A percentile compares a stretch with the other conserved stretches of the same genome.
Conservation (phyloP, 352 stramenopile species). For the Globisporangium radiosum region DNA sequence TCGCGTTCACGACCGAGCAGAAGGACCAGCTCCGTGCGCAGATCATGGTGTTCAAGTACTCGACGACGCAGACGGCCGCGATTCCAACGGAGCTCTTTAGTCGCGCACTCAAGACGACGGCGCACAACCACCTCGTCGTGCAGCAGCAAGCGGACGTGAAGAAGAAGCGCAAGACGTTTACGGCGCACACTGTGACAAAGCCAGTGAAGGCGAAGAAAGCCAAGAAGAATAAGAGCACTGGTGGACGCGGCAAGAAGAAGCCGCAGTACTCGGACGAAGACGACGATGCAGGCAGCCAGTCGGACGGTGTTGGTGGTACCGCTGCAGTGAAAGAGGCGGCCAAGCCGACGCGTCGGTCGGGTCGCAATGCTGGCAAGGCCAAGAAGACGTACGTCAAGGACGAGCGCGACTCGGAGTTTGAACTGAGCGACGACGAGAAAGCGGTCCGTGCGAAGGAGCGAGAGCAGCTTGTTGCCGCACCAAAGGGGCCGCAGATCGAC, state of each 20-base stretch:
- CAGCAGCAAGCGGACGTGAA: constrained; percentile 54
- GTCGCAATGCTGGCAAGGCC: constrained; percentile 72
- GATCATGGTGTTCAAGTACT: constrained; percentile 91
- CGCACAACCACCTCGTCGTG: constrained; percentile 39
- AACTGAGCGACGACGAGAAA: constrained; percentile 68
- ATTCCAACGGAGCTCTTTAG: constrained; percentile 75
- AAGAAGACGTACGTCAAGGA: constrained; percentile 86
- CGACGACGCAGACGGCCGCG: constrained; percentile 51
- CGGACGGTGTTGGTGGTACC: constrained; percentile 42
- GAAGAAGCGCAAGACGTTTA: constrained; percentile 68
- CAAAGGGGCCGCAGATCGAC: constrained; percentile 87
- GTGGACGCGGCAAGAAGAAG: constrained; percentile 52
- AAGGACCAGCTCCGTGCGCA: constrained; percentile 86
- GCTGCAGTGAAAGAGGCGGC: constrained; percentile 34
- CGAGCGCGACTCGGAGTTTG: constrained; percentile 60
- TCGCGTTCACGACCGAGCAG: constrained; percentile 71
- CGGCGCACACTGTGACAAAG: constrained; percentile 44
- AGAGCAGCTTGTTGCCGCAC: constrained; percentile 7
- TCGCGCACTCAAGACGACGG: constrained; percentile 62
- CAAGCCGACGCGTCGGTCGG: constrained; percentile 63
- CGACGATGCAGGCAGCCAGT: constrained; percentile 69
- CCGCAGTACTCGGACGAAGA: constrained; percentile 64
- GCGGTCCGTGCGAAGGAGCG: constrained; percentile 5
- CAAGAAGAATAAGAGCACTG: constrained; percentile 42
- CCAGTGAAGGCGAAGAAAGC: constrained; percentile 67